Percentiles rank a stretch among this genome's conserved stretches.
phyloP scores from a whole-genome alignment of 1,139 yeast species.

The Geotrichum macrosporum region DNA sequence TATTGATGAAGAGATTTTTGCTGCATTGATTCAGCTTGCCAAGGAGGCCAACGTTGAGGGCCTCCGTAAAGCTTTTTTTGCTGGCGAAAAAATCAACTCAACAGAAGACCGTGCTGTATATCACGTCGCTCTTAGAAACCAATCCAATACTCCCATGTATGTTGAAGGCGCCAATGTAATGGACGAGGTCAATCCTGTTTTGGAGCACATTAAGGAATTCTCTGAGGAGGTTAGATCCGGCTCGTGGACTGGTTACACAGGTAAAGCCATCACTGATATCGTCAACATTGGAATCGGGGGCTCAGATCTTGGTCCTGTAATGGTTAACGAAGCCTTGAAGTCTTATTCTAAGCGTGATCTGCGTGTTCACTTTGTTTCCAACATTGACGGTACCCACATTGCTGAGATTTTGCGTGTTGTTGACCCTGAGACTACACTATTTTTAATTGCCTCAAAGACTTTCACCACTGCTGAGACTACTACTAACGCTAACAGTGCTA shows the following conservation, averaged over 20 bases:
- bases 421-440: constrained; percentile 87
- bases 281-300: constrained; percentile 99
- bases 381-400: constrained; percentile 96
- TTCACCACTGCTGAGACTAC: constrained; percentile 98
- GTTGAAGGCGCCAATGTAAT: constrained; percentile 90
- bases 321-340: constrained; percentile 98
- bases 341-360: constrained; percentile 75
- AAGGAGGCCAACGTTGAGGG: constrained; percentile 83
- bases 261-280: constrained; percentile 85
- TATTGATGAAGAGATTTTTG: constrained; percentile 75
- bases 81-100: constrained; percentile 88
- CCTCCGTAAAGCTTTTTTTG: constrained; percentile 86
- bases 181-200: constrained; percentile 82
- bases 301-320: constrained; percentile 96
- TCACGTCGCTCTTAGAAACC: constrained; percentile 95
- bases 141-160: constrained; percentile 70
- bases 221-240: constrained; percentile 87
- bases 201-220: constrained; percentile 94
- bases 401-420: constrained; percentile 79
- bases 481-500: constrained; percentile 93
- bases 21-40: constrained; percentile 69
- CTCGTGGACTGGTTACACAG: constrained; percentile 94
- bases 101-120: constrained; percentile 96
- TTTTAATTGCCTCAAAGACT: constrained; percentile 93
- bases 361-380: constrained; percentile 87